Percentiles rank a stretch among this genome's conserved stretches.
phyloP scores from a whole-genome alignment of 768 basidiomycete species.

The Naganishia antarctica region DNA sequence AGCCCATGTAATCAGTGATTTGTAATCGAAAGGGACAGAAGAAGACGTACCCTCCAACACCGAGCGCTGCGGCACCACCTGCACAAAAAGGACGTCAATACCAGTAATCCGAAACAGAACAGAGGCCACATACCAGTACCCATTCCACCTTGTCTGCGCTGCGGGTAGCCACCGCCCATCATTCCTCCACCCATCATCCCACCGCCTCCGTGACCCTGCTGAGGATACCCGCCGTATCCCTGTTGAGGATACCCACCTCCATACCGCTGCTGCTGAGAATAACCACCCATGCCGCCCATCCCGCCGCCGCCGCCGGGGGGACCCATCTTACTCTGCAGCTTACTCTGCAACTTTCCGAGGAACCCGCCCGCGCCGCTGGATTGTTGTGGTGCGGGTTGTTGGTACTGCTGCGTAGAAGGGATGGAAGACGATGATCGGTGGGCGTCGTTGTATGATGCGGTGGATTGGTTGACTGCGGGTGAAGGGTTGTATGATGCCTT shows the following conservation, averaged over 20 bases:
- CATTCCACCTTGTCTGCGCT: conserved; percentile 13
- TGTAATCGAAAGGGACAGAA: neutral
- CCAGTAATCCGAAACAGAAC: too few species aligned
- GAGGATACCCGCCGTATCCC: conserved; percentile 14
- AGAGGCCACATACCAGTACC: conserved; percentile 13
- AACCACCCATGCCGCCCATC: conserved; percentile 17
- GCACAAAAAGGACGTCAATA: too few species aligned
- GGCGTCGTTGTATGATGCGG: neutral
- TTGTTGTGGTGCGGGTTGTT: neutral
- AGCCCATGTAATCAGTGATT: neutral
- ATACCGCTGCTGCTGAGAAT: neutral
- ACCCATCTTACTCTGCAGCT: conserved; percentile 8
- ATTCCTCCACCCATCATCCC: conserved; percentile 17
- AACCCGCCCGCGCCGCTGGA: conserved; percentile 17
- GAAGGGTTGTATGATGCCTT: conserved; percentile 18
- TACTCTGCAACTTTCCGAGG: conserved; percentile 16
- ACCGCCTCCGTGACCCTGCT: neutral
- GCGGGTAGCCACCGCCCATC: neutral
- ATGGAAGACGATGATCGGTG: neutral
- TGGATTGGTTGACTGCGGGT: conserved; percentile 3
- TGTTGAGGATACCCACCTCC: conserved; percentile 15
- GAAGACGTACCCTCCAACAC: conserved; percentile 16
- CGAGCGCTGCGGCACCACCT: conserved; percentile 24
- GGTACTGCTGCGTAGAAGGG: neutral
- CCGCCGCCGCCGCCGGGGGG: neutral